Base-by-base conservation (phyloP, 2,329 filamentous ascomycete species). In the Botryotinia narcissicola region DNA sequence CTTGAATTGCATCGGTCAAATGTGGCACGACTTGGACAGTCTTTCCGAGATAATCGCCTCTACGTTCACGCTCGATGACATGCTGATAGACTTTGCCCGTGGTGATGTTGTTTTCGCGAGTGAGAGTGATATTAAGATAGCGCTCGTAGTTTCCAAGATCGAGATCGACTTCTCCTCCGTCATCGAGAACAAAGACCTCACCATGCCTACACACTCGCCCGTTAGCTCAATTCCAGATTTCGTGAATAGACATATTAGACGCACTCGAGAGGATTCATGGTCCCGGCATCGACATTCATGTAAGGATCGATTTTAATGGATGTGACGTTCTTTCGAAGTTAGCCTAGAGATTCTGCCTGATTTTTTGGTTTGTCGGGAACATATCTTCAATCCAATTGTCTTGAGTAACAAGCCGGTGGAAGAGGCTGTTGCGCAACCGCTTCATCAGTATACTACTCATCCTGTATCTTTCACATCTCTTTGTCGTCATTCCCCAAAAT, bases 31-130 rank as follows among this genome's bases (percentile, higher is more conserved):
- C 92, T 83, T 98, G 94, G 25, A 97, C 92, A 29, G 95, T 94
- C 82, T 92, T 91, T 77, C 95, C 95, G 20, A 98, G 88, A 80
- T 97, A 98, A 48, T 76, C 74, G 63, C 88, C 88, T 59, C 83
- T 83, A 40, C 88, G 84, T 80, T 89, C 88, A 74, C 89, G 90
- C 80, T 94, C 89, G 79, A 97, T 94, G 71, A 98, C 95, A 79
- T 92, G 90, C 80, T 93, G 88, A 84, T 98, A 98, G 78, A 98
- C 94, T 86, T 98, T 98, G 81, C 96, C 96, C 9, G 95, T 97
- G 5, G 96, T 99, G 83, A 99, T 97, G 83, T 98, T 98, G 86
- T 95, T 94, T 78, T 97, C 94, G 75, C 91, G 87, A 22, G 90
- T 93, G 75, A 98, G 87, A 71, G 91, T 92, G 77, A 95, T 91